These are phyloP conservation scores for Gleditsia sinensis DNA, from an alignment of 306 rosid genomes.

Conservation along the genomic window DNA sequence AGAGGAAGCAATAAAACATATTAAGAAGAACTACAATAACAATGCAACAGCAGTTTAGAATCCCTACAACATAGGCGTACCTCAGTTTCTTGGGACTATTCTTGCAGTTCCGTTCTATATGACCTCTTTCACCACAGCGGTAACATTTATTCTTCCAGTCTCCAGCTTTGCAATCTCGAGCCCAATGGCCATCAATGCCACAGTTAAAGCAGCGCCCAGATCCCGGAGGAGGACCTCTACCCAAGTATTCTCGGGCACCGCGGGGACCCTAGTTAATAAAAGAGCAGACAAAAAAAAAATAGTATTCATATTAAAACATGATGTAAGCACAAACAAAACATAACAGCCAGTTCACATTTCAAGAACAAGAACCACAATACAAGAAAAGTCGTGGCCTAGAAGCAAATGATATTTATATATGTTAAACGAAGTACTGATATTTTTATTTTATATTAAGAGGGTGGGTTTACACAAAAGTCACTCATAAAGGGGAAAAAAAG, in stretches of 20 bases:
- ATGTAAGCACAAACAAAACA: neutral
- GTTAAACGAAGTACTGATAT: neutral
- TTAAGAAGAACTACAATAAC: neutral
- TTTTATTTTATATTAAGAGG: neutral
- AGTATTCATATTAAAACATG: neutral
- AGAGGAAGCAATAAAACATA: neutral
- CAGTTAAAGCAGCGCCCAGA: conserved; percentile 78
- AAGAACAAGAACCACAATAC: neutral
- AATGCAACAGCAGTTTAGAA: neutral
- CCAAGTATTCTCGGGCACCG: conserved; percentile 62
- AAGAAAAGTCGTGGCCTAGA: neutral
- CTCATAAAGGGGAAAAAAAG: neutral
- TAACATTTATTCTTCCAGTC: conserved; percentile 83
- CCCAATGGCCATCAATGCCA: conserved; percentile 80
- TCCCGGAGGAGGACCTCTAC: conserved; percentile 77
- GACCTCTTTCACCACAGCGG: conserved; percentile 82
- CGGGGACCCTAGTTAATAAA: conserved; percentile 51
- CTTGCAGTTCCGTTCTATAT: conserved; percentile 68
- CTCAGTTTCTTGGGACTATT: conserved; percentile 66
- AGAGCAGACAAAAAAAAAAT: neutral
- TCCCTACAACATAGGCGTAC: conserved; percentile 23
- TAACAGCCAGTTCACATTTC: neutral
- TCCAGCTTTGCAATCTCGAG: conserved; percentile 79
- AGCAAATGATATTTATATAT: neutral
- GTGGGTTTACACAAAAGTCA: neutral